Evolutionary conservation across 1,284 basidiomycete genomes (phyloP), one percentile per base, ranked within the genome.

Genomic region (Paramarasmius palmivorus): DNA sequence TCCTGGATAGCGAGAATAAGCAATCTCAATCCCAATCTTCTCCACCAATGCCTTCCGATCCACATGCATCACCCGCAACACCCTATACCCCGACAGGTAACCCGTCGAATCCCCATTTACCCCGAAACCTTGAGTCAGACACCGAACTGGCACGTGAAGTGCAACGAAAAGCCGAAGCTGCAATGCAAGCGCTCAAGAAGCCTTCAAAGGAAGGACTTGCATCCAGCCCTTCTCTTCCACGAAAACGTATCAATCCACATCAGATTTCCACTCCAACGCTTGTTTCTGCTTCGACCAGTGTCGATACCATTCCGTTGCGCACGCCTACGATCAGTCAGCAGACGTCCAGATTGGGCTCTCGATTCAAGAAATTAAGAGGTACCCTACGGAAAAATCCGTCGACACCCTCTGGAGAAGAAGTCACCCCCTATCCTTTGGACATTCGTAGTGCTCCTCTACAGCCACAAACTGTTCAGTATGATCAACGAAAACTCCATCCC

Each of bases 191-290:
- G 9, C 72, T 92, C 50, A 81, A 81, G 61, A 87, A 82, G 62
- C 73, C 73, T 44, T 58, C 70, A 8, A 77, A 81, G 8, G 68
- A 57, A 62, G 42, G 67, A 57, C 66, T 65, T 59, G 63, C 62
- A 9, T 64, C 68, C 45, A 58, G 66, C n/a, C 52, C 69, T 36
- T 75, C 79, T 12, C 66, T 78, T 29, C 67, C 75, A 41, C 78
- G 84, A 53, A 88, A 81, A 67, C 81, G 81, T 45, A 81, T 92
- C 59, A 82, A 78, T 63, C 77, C 83, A 19, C 81, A 79, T 58
- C 83, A 89, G 65, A 92, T 92, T 55, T 90, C 88, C 3, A 83
- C 77, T 25, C 90, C 90, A 4, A 82, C 74, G 19, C 74, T 92
- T 14, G 75, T 92, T 3, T 89, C 86, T 25, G 81, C 87, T 0